Evolutionary conservation across 148 eudicot species (phyloP).

Genomic region (Rhododendron mucronatum): DNA sequence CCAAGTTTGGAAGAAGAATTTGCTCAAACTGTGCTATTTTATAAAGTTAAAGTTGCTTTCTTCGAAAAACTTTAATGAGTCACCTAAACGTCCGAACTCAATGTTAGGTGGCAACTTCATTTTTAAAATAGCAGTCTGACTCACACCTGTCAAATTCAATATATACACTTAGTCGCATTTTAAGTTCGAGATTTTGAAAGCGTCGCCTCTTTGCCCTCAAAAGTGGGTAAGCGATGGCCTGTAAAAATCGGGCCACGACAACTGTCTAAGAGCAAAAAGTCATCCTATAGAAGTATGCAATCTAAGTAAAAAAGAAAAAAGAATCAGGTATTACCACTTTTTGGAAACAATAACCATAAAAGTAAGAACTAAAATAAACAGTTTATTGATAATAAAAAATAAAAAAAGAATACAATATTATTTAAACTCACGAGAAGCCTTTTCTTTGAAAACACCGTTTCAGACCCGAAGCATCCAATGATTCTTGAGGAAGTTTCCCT

Average conservation of each 20-base stretch:
- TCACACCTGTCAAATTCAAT: not conserved
- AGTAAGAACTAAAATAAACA: not conserved
- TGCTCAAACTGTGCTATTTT: not conserved
- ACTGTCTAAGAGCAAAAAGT: not conserved
- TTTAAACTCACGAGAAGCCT: conserved; percentile 86
- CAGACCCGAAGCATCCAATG: conserved; percentile 65
- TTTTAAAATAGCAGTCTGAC: not conserved
- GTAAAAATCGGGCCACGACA: too few relatives aligned
- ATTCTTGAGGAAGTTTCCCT: conserved; percentile 84
- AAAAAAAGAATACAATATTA: not conserved
- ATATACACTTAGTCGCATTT: not conserved
- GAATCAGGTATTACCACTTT: not conserved
- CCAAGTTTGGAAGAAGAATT: not conserved
- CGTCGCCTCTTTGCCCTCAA: not conserved
- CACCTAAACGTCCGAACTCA: not conserved
- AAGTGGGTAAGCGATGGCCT: not conserved
- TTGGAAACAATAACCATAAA: not conserved
- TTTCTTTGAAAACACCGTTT: conserved; percentile 68
- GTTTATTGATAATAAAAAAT: not conserved
- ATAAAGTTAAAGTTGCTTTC: not conserved
- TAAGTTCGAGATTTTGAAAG: not conserved
- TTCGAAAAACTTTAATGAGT: not conserved
- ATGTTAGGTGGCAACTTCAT: not conserved
- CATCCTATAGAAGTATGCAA: not conserved
- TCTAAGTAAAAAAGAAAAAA: not conserved